Conservation (phyloP, 805 yeast genomes). For the Pichia nanzhaoensis region DNA sequence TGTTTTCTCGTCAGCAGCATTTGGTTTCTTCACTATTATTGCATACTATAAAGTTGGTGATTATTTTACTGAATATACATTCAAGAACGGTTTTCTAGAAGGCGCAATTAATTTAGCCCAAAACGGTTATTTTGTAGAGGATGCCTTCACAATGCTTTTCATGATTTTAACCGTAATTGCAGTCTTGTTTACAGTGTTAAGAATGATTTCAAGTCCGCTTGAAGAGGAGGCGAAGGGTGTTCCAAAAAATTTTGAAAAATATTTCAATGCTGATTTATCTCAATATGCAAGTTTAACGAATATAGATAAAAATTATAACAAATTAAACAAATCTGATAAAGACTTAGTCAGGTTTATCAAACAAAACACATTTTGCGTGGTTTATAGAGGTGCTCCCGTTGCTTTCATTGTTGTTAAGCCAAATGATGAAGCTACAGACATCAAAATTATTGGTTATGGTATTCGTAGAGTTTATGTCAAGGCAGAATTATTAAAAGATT, state of each 20-base stretch:
- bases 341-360: constrained; percentile 24
- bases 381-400: constrained; percentile 67
- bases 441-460: constrained; percentile 51
- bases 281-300: constrained; percentile 30
- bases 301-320: constrained; percentile 8
- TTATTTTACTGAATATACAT: constrained; percentile 22
- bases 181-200: constrained; percentile 34
- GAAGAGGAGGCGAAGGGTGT: constrained; percentile 34
- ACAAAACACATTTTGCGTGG: constrained; percentile 46
- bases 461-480: constrained; percentile 61
- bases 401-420: constrained; percentile 48
- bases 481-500: constrained; percentile 57
- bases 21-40: constrained; percentile 19
- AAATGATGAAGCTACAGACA: constrained; percentile 17
- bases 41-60: constrained; percentile 17
- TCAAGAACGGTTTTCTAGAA: constrained; percentile 11
- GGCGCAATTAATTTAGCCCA: constrained; percentile 16
- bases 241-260: constrained; percentile 29
- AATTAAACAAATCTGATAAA: constrained; percentile 17
- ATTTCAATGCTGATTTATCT: constrained; percentile 48
- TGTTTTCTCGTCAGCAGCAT: constrained; percentile 27
- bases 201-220: constrained; percentile 43
- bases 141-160: constrained; percentile 32
- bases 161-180: constrained; percentile 33
- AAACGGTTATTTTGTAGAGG: constrained; percentile 21